Base-by-base conservation (phyloP, 2,329 filamentous ascomycete genomes). In the Penicillium rolfsii region DNA sequence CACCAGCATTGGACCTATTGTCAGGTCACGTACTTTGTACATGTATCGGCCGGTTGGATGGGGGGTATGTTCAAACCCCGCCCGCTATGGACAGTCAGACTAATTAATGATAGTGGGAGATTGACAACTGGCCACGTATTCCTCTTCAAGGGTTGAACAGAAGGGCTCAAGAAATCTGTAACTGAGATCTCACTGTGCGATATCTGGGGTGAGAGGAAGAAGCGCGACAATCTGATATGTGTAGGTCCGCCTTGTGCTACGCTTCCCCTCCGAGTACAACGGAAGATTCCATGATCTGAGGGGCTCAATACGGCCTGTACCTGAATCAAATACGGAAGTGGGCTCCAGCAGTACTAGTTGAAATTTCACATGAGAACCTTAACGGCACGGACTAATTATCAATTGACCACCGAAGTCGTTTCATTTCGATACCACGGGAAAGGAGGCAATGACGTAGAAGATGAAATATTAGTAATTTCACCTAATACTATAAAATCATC, bases 371-470 rank as follows among this genome's bases (percentile, higher is more conserved):
- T 16, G 16, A 41, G 33, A 22, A 9, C 45, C 26, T 30, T 30
- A 41, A 41, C 16, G 35, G 35, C 12, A 14, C 35, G 5, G 11
- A 36, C 35, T 36, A 35, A 12, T 36, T 5, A 14, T 36, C 12
- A 14, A 12, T 36, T 36, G 35, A 9, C n/a, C 16, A 9, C 9
- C n/a, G 1, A 19, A 41, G n/a, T 11, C 11, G 11, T 12, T 22
- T 9, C 8, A 11, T 11, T 11, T 33, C 22, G 2, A 11, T n/a
- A 41, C 16, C 8, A 19, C 40, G 12, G 19, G 40, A 22, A 2
- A 9, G 19, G 26, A 55, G 49, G 55, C 33, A 28, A 65, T 67
- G 64, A 67, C 63, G 66, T 61, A 64, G 64, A 59, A 46, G 49
- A 63, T 55, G 19, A 22, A 22, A 22, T 22, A 22, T 22, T 22